Conservation (phyloP, 306 rosid genomes). For the Luffa aegyptiaca region DNA sequence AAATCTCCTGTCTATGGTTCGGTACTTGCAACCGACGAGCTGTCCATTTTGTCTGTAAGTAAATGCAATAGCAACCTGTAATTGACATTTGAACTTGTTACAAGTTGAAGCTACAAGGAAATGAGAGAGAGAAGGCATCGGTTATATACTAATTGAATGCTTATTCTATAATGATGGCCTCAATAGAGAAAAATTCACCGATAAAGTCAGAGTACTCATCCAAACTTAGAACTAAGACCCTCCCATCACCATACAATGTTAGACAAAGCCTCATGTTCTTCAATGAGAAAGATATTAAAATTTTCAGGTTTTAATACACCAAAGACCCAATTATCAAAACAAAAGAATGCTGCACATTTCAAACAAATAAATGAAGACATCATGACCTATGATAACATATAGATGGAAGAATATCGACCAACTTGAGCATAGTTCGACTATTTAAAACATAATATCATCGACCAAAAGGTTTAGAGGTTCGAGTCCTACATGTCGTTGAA, state of each 20-base stretch:
- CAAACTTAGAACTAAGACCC: not conserved
- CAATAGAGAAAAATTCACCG: not conserved
- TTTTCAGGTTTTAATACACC: not conserved
- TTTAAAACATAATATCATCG: too few relatives aligned
- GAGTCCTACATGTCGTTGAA: not conserved
- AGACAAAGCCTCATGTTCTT: not conserved
- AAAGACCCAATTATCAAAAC: not conserved
- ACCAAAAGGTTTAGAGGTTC: not conserved
- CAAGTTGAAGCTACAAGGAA: not conserved
- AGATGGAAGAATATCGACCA: not conserved
- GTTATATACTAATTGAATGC: not conserved
- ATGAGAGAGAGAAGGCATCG: not conserved
- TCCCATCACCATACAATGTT: not conserved
- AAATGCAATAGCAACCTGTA: slow-evolving; percentile 70
- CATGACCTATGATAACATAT: not conserved
- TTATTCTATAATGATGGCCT: not conserved
- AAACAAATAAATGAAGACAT: not conserved
- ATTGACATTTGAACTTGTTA: slow-evolving; percentile 14
- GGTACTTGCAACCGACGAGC: slow-evolving; percentile 79
- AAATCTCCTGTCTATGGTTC: slow-evolving; percentile 56
- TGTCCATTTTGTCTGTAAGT: slow-evolving; percentile 59
- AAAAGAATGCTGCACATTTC: not conserved
- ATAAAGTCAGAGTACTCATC: not conserved
- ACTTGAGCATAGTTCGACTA: not conserved
- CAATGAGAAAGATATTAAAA: not conserved